Base-by-base conservation (phyloP, 1,139 yeast genomes). In the Sugiyamaella castrensis region DNA sequence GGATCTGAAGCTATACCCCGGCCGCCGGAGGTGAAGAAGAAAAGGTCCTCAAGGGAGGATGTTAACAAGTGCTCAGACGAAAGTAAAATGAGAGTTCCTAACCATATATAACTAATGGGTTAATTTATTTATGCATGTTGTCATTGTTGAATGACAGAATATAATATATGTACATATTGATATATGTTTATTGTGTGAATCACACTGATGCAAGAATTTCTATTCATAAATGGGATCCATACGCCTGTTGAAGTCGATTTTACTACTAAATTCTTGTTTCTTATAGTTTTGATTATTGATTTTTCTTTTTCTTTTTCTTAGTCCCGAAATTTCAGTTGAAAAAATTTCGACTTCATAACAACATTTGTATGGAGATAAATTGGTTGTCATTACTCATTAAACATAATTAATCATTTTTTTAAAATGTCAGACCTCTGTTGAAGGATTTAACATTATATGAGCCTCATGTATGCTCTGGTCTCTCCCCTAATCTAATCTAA, bases 231-330 rank as follows among this genome's bases (percentile, higher is more conserved):
- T 34, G 45, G 41, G 46, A 46, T 46, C 49, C 46, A 42, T 46
- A 40, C 46, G 44, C 46, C 49, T 46, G 49, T 46, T 46, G 49
- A 46, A 46, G 49, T 41, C 49, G 49, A 46, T 37, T 36, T 36
- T 6, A 36, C 8, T 12, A 26, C 29, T 15, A 32, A 31, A 38
- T 38, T 31, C 27, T 31, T 24, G 27, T 26, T 27, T 38, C 34
- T 19, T 38, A 11, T 19, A 19, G 5, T 19, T 19, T 19, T 19
- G 24, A n/a, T 19, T 19, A 12, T 35, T 39, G 2, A 4, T 24
- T 39, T 39, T 39, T 39, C 24, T 39, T 31, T 42, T 32, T 42
- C 31, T 15, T 26, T 40, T 28, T 2, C 26, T n/a, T 10, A 13
- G 30, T 36, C 19, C 13, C 30, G 46, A 33, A 42, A 42, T 42